Conservation (phyloP, 371 early-diverging fungal genomes). For the Mucor sp. region DNA sequence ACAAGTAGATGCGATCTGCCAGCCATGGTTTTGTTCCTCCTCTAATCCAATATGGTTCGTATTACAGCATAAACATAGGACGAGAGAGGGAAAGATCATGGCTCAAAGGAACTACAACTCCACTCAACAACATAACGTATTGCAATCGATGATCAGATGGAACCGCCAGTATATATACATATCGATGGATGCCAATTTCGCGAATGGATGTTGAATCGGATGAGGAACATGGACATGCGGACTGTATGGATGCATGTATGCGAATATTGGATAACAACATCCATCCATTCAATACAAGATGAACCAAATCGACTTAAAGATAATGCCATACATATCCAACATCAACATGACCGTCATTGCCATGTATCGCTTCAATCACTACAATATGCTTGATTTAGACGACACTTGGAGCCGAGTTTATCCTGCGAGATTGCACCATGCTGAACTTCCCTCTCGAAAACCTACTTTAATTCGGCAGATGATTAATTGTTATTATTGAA, state of each 20-base stretch:
- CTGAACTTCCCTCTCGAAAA: background rate
- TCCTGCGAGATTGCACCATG: background rate
- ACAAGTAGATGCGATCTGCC: slow-evolving; percentile 14
- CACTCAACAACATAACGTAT: background rate
- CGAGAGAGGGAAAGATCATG: background rate
- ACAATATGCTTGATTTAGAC: background rate
- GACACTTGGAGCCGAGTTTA: too few relatives aligned
- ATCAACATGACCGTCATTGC: background rate
- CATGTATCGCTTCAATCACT: background rate
- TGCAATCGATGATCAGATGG: background rate
- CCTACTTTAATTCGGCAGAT: background rate
- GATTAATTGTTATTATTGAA: background rate
- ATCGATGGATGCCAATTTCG: background rate
- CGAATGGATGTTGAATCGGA: background rate
- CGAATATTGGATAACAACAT: background rate
- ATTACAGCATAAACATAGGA: slow-evolving; percentile 9
- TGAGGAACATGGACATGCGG: background rate
- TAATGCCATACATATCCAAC: background rate
- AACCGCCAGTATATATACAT: background rate
- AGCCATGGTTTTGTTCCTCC: slow-evolving; percentile 22
- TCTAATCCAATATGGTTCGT: slow-evolving; percentile 35
- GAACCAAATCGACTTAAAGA: background rate
- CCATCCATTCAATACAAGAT: background rate
- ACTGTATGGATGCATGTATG: background rate
- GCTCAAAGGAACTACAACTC: background rate